Evolutionary conservation across 2,329 filamentous ascomycete species (phyloP).

Genomic region (Cercospora citrullina): DNA sequence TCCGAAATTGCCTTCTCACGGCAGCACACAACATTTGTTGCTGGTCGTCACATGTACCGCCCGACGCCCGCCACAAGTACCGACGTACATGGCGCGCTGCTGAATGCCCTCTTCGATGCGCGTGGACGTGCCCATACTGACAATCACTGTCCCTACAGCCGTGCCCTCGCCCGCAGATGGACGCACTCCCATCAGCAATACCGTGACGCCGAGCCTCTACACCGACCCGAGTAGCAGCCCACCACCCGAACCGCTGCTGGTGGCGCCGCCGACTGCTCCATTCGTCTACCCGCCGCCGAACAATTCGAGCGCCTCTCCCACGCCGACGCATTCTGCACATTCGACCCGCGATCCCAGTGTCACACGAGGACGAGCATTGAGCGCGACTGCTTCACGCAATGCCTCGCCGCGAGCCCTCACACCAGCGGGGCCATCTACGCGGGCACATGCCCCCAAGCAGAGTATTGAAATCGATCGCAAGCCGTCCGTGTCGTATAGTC

Average conservation of each 20-base stretch:
- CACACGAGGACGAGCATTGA: slow-evolving; percentile 50
- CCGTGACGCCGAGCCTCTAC: slow-evolving; percentile 23
- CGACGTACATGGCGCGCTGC: slow-evolving; percentile 10
- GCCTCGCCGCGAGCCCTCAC: slow-evolving; percentile 48
- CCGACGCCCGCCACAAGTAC: slow-evolving; percentile 7
- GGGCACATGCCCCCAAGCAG: slow-evolving; percentile 35
- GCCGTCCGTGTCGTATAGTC: slow-evolving; percentile 66
- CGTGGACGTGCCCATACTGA: slow-evolving; percentile 29
- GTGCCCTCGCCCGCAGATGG: slow-evolving; percentile 33
- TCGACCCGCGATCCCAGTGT: slow-evolving; percentile 45
- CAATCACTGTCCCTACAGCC: slow-evolving; percentile 31
- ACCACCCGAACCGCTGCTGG: slow-evolving; percentile 37
- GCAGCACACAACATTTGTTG: neutral
- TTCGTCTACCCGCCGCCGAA: slow-evolving; percentile 18
- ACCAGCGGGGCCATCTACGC: slow-evolving; percentile 43
- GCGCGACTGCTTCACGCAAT: slow-evolving; percentile 43
- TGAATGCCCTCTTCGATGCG: slow-evolving; percentile 6
- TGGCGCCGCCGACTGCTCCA: slow-evolving; percentile 34
- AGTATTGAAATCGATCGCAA: slow-evolving; percentile 49
- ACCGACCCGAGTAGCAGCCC: slow-evolving; percentile 33
- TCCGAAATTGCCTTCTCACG: slow-evolving; percentile 9
- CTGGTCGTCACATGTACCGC: slow-evolving; percentile 4
- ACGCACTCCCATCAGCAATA: slow-evolving; percentile 23
- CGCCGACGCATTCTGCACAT: neutral
- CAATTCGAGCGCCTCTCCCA: slow-evolving; percentile 8